Percentiles rank a stretch among this genome's conserved stretches.
Evolutionary conservation across 2,329 filamentous ascomycete genomes (phyloP).

Genomic region (Cladophialophora immunda): DNA sequence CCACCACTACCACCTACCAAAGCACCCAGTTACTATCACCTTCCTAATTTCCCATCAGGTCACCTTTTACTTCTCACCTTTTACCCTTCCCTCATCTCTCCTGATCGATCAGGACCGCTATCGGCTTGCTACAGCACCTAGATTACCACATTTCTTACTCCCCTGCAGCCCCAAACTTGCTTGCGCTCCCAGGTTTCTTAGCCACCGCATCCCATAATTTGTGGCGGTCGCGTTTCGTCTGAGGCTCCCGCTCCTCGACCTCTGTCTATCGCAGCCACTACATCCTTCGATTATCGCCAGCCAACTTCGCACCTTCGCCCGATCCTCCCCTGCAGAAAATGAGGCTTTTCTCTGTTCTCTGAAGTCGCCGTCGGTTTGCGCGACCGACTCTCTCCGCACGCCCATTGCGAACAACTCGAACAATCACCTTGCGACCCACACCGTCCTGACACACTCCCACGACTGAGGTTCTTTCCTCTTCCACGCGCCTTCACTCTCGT

Average conservation of each 20-base stretch:
- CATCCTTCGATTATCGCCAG: slow-evolving; percentile 4
- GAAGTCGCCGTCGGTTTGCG: slow-evolving; percentile 40
- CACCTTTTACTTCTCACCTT: slow-evolving; percentile 6
- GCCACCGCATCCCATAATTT: slow-evolving; percentile 33
- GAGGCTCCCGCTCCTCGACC: slow-evolving; percentile 23
- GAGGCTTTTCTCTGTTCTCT: slow-evolving; percentile 30
- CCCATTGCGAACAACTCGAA: slow-evolving; percentile 23
- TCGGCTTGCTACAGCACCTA: slow-evolving; percentile 2
- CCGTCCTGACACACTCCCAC: slow-evolving; percentile 29
- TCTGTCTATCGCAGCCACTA: slow-evolving; percentile 19
- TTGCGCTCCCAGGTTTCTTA: slow-evolving; percentile 27
- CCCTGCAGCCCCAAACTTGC: slow-evolving; percentile 19
- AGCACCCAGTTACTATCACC: slow-evolving; percentile 15
- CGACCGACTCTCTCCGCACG: slow-evolving; percentile 38
- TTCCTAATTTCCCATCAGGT: slow-evolving; percentile 20
- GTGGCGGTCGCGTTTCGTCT: slow-evolving; percentile 39
- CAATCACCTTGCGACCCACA: slow-evolving; percentile 25
- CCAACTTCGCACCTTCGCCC: slow-evolving; percentile 3
- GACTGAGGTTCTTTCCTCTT: slow-evolving; percentile 17
- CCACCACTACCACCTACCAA: slow-evolving; percentile 21
- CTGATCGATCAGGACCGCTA: slow-evolving; percentile 1
- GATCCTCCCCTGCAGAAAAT: slow-evolving; percentile 28
- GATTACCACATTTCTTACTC: slow-evolving; percentile 13
- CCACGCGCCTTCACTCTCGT: slow-evolving; percentile 11
- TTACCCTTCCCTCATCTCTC: slow-evolving; percentile 1